Evolutionary conservation across 176 grass and related monocot genomes (phyloP), one percentile per base, ranked within the genome.

Genomic region (Bonia amplexicaulis): DNA sequence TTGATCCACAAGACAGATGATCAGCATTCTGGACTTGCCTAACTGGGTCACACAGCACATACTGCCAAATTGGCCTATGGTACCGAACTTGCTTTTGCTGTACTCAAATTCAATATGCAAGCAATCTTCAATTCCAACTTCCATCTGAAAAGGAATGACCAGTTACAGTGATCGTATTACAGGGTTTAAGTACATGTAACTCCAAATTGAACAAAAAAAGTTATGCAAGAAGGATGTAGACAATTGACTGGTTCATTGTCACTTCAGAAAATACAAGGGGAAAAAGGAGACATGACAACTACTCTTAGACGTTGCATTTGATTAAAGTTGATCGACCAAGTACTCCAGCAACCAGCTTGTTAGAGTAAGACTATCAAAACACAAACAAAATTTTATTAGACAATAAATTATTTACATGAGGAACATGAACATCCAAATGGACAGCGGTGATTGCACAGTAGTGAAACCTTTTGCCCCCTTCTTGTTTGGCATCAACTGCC

Each of bases 51-150:
- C 13, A 51, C 55, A 91, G 35, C 83, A 73, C 48, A 49, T 25
- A 7, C 20, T 10, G 1, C 19, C 31, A 40, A 27, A 86, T 52
- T 27, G 1, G 26, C 15, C 65, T 37, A 45, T 49, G n/a, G 14
- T 1, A 69, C 27, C 17, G 19, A 78, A 64, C 91, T 95, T 98
- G 96, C 93, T 93, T 87, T 98, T 95, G 91, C 89, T 98, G 80
- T 98, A 98, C 74, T 98, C 96, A 60, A 98, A 98, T 79, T 98
- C 96, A 47, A 98, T 98, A 80, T 95, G 96, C 86, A 98, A 91
- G 26, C 93, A 98, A 84, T 98, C 96, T 89, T 98, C 96, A 80
- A 98, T 98, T 72, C 96, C 96, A 85, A 98, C 96, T 93, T 98
- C 96, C 93, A 98, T 98, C 96, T 98, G 80, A 45, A 87, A 76